Base-by-base conservation (phyloP, 345 rosid species). In the Eucalyptus sideroxylon region DNA sequence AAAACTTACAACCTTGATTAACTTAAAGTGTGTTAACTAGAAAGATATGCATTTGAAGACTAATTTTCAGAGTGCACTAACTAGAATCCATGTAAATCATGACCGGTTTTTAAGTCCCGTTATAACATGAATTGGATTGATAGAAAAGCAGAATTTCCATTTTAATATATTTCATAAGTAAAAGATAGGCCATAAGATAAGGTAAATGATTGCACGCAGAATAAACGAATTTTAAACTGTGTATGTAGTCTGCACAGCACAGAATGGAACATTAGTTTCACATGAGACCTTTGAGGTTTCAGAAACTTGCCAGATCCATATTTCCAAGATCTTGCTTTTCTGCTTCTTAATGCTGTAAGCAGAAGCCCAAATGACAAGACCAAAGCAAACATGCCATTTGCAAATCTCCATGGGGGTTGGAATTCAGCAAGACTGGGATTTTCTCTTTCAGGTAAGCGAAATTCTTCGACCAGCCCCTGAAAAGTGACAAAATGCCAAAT, bases 351-450 rank as follows among this genome's bases (percentile, higher is more conserved):
- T 69, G 97, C 94, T 87, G 98, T 95, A 91, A 92, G 93, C 83
- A 97, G 93, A 92, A 97, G 98, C 90, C 97, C 98, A 88, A 94
- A 94, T 88, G 98, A 94, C 89, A 97, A 90, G 92, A 97, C 96
- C 91, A 97, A 93, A 56, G 98, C 96, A 85, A 96, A 96, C 98
- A 96, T 96, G 86, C 99, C 99, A 93, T 97, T 97, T 53, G 97
- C 97, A 87, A 97, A 96, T 90, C 97, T 94, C 99, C 99, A 97
- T 72, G 99, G 94, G 87, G 93, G 93, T 90, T 96, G 96, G 88
- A 93, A 94, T 93, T 95, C 95, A 55, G 93, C 86, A 77, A 93
- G 93, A 72, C 89, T 93, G 31, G 95, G 94, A 90, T 96, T 95
- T 91, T 95, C 94, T 91, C 99, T 95, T 91, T 95, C 90, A 9